Base-by-base conservation (phyloP, 2,329 filamentous ascomycete species). In the Monilinia polystroma region DNA sequence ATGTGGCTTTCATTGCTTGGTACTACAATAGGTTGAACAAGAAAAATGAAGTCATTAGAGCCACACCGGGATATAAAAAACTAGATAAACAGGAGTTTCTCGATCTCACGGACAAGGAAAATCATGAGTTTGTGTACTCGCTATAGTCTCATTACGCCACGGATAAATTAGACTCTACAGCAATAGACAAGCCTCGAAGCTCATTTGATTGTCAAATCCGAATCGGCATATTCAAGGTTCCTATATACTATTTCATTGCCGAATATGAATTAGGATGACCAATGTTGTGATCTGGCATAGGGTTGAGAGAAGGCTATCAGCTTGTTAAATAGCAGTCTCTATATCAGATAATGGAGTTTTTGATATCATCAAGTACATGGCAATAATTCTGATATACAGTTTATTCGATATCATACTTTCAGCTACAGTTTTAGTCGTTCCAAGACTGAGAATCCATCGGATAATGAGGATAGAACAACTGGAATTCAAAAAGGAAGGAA, bases 101-200 rank as follows among this genome's bases (percentile, higher is more conserved):
- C 26, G 74, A 76, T 67, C 68, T 76, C 67, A 76, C 75, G 23
- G 75, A 76, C 63, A 69, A 56, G 63, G 74, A 76, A 68, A 76
- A 76, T 66, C 69, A 70, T 4, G 73, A 75, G 63, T 76, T 76
- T 71, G 68, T 74, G 26, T 76, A 76, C 67, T 70, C 71, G 14
- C 41, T 75, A n/a, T 75, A 73, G 66, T n/a, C 26, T 26, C 23
- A 14, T 16, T 8, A 5, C 18, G 35, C 18, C 10, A n/a, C 16
- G n/a, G n/a, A 35, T 49, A 12, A 7, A 10, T 1, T 49, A 20
- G 7, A 2, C 4, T 60, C 8, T 0, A 49, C 49, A 60, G 18
- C 4, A 51, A 38, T 18, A 35, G 8, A 56, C 2, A 38, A 23
- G 11, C 11, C 23, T 11, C 32, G 7, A 35, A 5, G 32, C 32